phyloP scores from a whole-genome alignment of 83 land plant genomes.

The Picea abies region DNA sequence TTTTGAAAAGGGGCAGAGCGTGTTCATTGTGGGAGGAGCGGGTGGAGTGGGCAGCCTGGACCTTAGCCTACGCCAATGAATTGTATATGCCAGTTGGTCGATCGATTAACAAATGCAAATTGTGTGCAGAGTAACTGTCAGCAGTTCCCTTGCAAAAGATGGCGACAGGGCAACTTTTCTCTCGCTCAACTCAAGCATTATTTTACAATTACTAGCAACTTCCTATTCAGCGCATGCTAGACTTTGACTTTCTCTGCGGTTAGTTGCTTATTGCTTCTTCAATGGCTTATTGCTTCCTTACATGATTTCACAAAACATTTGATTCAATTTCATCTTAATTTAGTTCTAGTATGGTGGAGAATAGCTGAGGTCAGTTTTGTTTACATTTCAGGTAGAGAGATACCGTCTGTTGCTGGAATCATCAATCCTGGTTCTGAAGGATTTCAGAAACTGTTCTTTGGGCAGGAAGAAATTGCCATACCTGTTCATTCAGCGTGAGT shows the following conservation, averaged over 20 bases:
- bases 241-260: constrained; percentile 94
- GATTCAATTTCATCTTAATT: background rate
- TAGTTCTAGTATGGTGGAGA: background rate
- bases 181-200: constrained; percentile 79
- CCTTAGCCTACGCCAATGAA: too few relatives aligned
- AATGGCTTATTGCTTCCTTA: background rate
- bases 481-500: constrained; percentile 80
- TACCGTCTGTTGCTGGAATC: constrained; percentile 95
- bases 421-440: constrained; percentile 94
- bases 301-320: background rate
- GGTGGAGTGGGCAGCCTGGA: too few relatives aligned
- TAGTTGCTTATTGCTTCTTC: constrained; percentile 7
- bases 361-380: constrained; percentile 1
- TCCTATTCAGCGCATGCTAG: constrained; percentile 94
- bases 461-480: constrained; percentile 95
- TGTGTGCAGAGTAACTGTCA: constrained; percentile 1
- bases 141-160: constrained; percentile 27
- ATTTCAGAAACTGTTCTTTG: constrained; percentile 94
- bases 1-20: too few relatives aligned
- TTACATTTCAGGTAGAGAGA: constrained; percentile 73
- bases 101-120: too few relatives aligned
- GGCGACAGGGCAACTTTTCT: constrained; percentile 90
- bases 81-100: too few relatives aligned
- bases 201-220: constrained; percentile 96
- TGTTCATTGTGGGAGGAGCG: too few relatives aligned